phyloP scores from a whole-genome alignment of 2,329 filamentous ascomycete genomes.

The Incumbomyces delicatus region DNA sequence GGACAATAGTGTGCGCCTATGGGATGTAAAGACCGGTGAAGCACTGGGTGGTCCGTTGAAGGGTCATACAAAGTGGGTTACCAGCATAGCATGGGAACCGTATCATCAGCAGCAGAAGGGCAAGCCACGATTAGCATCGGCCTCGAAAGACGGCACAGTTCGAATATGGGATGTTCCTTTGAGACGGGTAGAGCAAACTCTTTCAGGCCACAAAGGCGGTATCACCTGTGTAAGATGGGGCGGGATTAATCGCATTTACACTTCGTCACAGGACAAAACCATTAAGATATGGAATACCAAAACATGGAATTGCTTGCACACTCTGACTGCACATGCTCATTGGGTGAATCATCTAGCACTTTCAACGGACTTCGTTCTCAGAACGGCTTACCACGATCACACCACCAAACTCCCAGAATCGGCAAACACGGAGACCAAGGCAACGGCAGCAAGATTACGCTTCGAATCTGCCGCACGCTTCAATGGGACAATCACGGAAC shows the following conservation, averaged over 20 bases:
- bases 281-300: slow-evolving; percentile 75
- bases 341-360: slow-evolving; percentile 94
- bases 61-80: slow-evolving; percentile 84
- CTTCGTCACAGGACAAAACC: slow-evolving; percentile 80
- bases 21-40: slow-evolving; percentile 71
- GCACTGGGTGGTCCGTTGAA: slow-evolving; percentile 61
- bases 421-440: slow-evolving; percentile 53
- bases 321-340: slow-evolving; percentile 72
- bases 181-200: slow-evolving; percentile 66
- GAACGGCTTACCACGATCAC: slow-evolving; percentile 82
- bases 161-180: slow-evolving; percentile 77
- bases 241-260: slow-evolving; percentile 76
- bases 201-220: slow-evolving; percentile 79
- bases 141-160: slow-evolving; percentile 81
- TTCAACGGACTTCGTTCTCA: slow-evolving; percentile 80
- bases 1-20: slow-evolving; percentile 84
- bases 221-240: slow-evolving; percentile 93
- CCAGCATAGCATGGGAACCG: slow-evolving; percentile 82
- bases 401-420: slow-evolving; percentile 58
- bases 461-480: slow-evolving; percentile 78
- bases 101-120: slow-evolving; percentile 70
- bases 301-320: slow-evolving; percentile 70
- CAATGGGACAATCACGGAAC: slow-evolving; percentile 67
- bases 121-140: slow-evolving; percentile 71
- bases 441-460: slow-evolving; percentile 64